Evolutionary conservation across 176 grass and related monocot species (phyloP), one percentile per base, ranked within the genome.

Genomic region (Lolium perenne): DNA sequence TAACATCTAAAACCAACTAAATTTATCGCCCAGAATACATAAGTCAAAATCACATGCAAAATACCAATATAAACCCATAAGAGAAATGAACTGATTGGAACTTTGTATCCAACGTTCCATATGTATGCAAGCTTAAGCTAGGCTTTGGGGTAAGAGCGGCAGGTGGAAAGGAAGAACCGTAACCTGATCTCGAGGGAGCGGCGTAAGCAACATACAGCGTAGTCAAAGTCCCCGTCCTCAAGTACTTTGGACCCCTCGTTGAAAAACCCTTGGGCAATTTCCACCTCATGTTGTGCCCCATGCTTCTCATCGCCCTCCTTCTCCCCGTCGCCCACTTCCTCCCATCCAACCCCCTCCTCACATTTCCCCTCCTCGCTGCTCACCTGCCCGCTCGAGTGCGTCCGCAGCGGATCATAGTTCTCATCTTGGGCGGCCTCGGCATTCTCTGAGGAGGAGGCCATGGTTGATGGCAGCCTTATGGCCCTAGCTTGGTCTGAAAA

Each of bases 111-210:
- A 46, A 13, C 6, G 68, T 82, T 16, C 8, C 4, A 46, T 25
- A 6, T 25, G 49, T 10, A 53, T 25, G 35, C 2, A 47, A 72
- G 80, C 41, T 15, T 53, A 26, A 26, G 6, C 43, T 56, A 43
- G 55, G 35, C 7, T 20, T 18, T 43, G 20, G 40, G 2, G 11
- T 32, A 23, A 25, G 11, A 15, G 35, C 8, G 65, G 13, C 8
- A 26, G 47, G 20, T 65, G 0, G 15, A 11, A 48, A 17, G 15
- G 58, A 17, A 67, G 5, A 93, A 77, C 64, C 82, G 82, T 89
- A 86, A 97, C 95, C 91, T 94, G 87, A 90, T 91, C 64, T 90
- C 83, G 63, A 97, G 92, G 68, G 88, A 84, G 55, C 85, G 87
- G 87, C 92, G 88, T 83, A 95, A 83, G 82, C 78, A 93, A 84